Base-by-base conservation (phyloP, 441 rosid genomes). In the Erodium trifolium region DNA sequence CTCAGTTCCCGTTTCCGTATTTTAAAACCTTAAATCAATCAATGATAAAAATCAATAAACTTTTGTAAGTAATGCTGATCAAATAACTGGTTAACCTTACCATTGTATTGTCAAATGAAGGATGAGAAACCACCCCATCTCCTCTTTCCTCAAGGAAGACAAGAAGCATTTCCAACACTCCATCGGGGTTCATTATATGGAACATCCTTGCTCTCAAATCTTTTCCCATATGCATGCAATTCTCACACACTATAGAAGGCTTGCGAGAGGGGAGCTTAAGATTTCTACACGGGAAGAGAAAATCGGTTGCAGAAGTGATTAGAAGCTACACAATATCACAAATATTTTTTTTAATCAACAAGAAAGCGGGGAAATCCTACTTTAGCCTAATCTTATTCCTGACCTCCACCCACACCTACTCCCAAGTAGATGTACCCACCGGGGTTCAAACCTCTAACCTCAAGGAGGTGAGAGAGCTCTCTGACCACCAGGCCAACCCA, bases 201-300 rank as follows among this genome's bases (percentile, higher is more conserved):
- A 91, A 91, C 19, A 93, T 97, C 81, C 97, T 84, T 49, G 83
- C 92, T 39, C 98, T 84, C 76, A 81, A 79, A 75, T 88, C 95
- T 73, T 71, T 84, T 79, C 79, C 74, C 70, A 91, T 89, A 82
- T 93, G 91, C 72, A 91, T 77, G 67, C 97, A 91, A 77, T 81
- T 89, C 76, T 93, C 98, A 75, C 97, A 89, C 34, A 91, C 98
- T 65, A 93, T 63, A 29, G 95, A 77, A 72, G 97, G 97, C 66
- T 67, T 81, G 1, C 78, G 83, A 70, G 97, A 88, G 45, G 97
- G 97, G 77, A 93, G 91, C 78, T 88, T 93, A 47, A 93, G 91
- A 74, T 78, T 85, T 77, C 97, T 93, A 78, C 71, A 43, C 5
- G 29, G 13, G 14, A 57, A 9, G 10, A 57, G 10, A 17, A 17